Evolutionary conservation across 2,329 filamentous ascomycete genomes (phyloP), one percentile per base, ranked within the genome.

Genomic region (Trichoderma brevicompactum): DNA sequence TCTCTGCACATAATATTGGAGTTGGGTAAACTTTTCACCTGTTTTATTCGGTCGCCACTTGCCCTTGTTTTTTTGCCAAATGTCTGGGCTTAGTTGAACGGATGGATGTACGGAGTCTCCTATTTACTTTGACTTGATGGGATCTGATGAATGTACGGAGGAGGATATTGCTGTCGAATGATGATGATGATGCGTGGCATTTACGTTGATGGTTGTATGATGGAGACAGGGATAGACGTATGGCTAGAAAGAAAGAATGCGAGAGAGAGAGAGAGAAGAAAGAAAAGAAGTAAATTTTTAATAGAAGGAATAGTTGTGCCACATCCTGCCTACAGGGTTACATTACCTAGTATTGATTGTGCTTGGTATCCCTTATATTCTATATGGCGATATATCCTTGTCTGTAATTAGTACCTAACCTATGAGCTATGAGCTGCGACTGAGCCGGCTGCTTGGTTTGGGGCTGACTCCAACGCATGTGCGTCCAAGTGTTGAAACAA

Each of bases 21-120:
- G 64, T 65, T 65, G 64, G 64, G 64, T 61, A 65, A 15, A 5
- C 5, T 54, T 65, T 36, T 41, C 41, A 53, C 40, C 23, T 46
- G 44, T 23, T 60, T 41, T 32, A 55, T 36, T 38, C 34, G 36
- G 38, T 7, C 7, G 12, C 32, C 43, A 19, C 19, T 49, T 56
- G 13, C 19, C n/a, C 36, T 32, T 34, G 7, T 38, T 44, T 40
- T 40, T 40, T 55, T 44, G 49, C 9, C 17, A 34, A 15, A 52
- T 53, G 23, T 44, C 23, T 28, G 7, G 32, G 50, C n/a, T 52
- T 28, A 56, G 44, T 32, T 40, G 43, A 49, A 13, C 7, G 38
- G 41, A 52, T 61, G 43, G 34, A 58, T 58, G 61, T 13, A 53
- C 41, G 43, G 34, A 23, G 49, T 49, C 13, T 23, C 15, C 15